These are phyloP conservation scores for Corymbia citriodora DNA, from an alignment of 441 rosid species.

Conservation along the genomic window DNA sequence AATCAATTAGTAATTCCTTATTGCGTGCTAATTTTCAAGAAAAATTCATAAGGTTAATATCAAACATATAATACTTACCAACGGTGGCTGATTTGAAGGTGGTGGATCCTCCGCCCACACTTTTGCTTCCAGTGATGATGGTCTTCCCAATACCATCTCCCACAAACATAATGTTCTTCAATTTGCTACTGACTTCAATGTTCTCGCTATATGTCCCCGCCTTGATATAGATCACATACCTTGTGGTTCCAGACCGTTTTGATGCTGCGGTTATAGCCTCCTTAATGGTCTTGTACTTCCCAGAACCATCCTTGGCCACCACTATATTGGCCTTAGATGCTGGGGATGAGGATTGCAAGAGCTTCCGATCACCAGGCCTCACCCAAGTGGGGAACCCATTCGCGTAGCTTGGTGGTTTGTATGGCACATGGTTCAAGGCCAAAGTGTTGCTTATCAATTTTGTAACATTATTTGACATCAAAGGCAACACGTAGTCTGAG, in stretches of 20 bases:
- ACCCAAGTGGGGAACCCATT: conserved; percentile 56
- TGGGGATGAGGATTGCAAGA: conserved; percentile 36
- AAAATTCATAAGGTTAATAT: background rate
- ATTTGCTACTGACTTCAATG: background rate
- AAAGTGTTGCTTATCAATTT: conserved; percentile 44
- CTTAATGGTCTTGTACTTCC: background rate
- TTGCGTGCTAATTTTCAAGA: background rate
- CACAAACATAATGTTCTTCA: conserved; percentile 1
- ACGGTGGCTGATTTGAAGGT: conserved; percentile 4
- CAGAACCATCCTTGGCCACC: background rate
- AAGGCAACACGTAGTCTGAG: conserved; percentile 29
- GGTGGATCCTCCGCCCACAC: conserved; percentile 3
- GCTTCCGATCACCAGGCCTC: conserved; percentile 49
- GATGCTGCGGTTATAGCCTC: background rate
- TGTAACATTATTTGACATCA: conserved; percentile 56
- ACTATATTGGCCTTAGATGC: conserved; percentile 3
- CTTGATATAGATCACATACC: background rate
- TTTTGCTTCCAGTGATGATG: background rate
- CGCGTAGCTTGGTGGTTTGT: conserved; percentile 19
- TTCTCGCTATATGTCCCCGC: conserved; percentile 1
- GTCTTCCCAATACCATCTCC: conserved; percentile 3
- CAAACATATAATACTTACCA: background rate
- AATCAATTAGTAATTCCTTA: background rate
- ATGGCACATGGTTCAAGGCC: conserved; percentile 43
- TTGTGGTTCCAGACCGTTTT: background rate